Base-by-base conservation (phyloP, 306 rosid species). In the Sicyos baderoa region DNA sequence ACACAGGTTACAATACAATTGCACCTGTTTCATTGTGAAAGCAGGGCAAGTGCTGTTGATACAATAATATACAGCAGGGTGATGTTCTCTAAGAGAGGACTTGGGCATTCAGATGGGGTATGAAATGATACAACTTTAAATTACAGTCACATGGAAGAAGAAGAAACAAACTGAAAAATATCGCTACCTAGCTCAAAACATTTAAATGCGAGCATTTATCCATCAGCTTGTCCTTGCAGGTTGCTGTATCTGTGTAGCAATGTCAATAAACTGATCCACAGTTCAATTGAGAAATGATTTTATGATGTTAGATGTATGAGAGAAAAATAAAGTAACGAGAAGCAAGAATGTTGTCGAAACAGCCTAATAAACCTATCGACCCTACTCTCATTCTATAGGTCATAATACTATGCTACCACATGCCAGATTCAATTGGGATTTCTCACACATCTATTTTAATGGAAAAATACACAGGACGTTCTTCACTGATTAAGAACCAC, bases 61-160 rank as follows among this genome's bases (percentile, higher is more conserved):
- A 65, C 54, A 65, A 65, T 65, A 65, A 65, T 65, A 17, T 65
- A 13, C 70, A 65, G 12, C 40, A 65, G 19, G 37, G 54, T 15
- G 68, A 58, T 27, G 19, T 44, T 32, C 70, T 44, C 70, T 44
- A 11, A 44, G 49, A 42, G 32, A 42, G 68, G 68, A 40, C 68
- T 40, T 37, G 27, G 40, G 45, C 19, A 61, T n/a, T 61, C 68
- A 61, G 19, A n/a, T 61, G 47, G 68, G 15, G 29, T 40, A 40
- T 37, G 9, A 11, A 22, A 63, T 11, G 52, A 42, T 42, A 18
- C 69, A 42, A 19, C 52, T 42, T 65, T 65, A 49, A 21, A 65
- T 21, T 44, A 19, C 54, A 40, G 11, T 12, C 70, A 40, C 51
- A 63, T 4, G 37, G 62, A 62, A 17, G n/a, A 65, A 17, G n/a